These are phyloP conservation scores for Debaryomycetaceae sp. DNA, from an alignment of 1,139 yeast species.

Conservation along the genomic window DNA sequence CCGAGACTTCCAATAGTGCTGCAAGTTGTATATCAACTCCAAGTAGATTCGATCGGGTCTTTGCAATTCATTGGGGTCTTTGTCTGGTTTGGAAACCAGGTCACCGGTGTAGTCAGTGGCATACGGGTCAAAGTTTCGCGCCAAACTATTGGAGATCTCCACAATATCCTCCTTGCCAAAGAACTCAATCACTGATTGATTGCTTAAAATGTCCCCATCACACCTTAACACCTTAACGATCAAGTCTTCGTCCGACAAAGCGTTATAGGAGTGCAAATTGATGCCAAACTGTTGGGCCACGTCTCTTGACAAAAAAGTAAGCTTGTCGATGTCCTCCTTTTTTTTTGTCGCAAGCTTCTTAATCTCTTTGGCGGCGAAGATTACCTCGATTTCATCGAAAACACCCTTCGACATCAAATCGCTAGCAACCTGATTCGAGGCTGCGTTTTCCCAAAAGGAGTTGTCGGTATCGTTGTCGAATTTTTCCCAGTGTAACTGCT, in stretches of 20 bases:
- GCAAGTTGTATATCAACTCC: constrained; percentile 69
- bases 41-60: constrained; percentile 73
- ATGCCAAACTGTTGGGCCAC: constrained; percentile 71
- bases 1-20: constrained; percentile 79
- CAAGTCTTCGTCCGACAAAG: constrained; percentile 51
- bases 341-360: constrained; percentile 48
- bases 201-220: constrained; percentile 51
- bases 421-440: constrained; percentile 44
- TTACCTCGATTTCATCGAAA: constrained; percentile 68
- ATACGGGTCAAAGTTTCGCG: constrained; percentile 66
- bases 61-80: constrained; percentile 69
- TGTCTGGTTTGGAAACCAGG: constrained; percentile 53
- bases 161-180: constrained; percentile 64
- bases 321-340: constrained; percentile 47
- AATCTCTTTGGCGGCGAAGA: constrained; percentile 78
- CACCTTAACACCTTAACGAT: constrained; percentile 57
- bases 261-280: constrained; percentile 60
- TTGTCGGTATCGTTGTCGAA: constrained; percentile 53
- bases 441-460: constrained; percentile 58
- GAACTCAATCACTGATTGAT: constrained; percentile 66
- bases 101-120: constrained; percentile 51
- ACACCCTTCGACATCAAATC: constrained; percentile 65
- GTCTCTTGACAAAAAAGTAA: constrained; percentile 63
- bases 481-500: constrained; percentile 83
- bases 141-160: constrained; percentile 60